Evolutionary conservation across 1,284 basidiomycete genomes (phyloP).

Genomic region (Moesziomyces parantarcticus): DNA sequence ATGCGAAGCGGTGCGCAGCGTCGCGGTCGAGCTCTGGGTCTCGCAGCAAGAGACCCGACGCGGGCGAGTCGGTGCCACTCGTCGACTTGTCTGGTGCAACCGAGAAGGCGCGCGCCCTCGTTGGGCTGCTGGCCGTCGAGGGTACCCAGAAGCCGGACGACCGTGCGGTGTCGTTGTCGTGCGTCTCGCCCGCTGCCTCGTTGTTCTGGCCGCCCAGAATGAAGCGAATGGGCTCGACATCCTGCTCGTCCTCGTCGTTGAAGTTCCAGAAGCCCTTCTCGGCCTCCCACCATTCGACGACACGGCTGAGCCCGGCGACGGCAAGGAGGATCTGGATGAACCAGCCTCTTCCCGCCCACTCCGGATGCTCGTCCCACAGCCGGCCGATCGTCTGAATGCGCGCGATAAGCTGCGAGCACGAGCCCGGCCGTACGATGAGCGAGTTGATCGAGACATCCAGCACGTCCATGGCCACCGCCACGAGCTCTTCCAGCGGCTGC

Average conservation of each 20-base stretch:
- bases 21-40: constrained; percentile 16
- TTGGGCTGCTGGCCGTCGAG: constrained; percentile 31
- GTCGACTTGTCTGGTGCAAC: constrained; percentile 25
- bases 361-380: constrained; percentile 95
- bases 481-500: constrained; percentile 89
- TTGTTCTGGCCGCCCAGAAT: constrained; percentile 39
- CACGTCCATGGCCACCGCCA: constrained; percentile 92
- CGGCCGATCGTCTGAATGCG: constrained; percentile 89
- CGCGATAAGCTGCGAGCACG: constrained; percentile 87
- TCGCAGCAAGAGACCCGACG: constrained; percentile 27
- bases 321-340: constrained; percentile 90
- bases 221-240: constrained; percentile 68
- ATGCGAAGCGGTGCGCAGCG: constrained; percentile 5
- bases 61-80: constrained; percentile 56
- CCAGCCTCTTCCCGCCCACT: constrained; percentile 98
- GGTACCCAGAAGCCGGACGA: constrained; percentile 25
- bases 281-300: constrained; percentile 99
- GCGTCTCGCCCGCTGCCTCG: constrained; percentile 18
- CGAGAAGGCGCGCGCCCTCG: constrained; percentile 29
- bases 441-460: constrained; percentile 87
- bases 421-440: constrained; percentile 83
- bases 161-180: constrained; percentile 12
- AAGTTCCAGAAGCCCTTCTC: constrained; percentile 99
- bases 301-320: constrained; percentile 93
- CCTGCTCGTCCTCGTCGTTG: constrained; percentile 80